These are phyloP conservation scores for Lactarius psammicola DNA, from an alignment of 768 basidiomycete species.

Conservation along the genomic window DNA sequence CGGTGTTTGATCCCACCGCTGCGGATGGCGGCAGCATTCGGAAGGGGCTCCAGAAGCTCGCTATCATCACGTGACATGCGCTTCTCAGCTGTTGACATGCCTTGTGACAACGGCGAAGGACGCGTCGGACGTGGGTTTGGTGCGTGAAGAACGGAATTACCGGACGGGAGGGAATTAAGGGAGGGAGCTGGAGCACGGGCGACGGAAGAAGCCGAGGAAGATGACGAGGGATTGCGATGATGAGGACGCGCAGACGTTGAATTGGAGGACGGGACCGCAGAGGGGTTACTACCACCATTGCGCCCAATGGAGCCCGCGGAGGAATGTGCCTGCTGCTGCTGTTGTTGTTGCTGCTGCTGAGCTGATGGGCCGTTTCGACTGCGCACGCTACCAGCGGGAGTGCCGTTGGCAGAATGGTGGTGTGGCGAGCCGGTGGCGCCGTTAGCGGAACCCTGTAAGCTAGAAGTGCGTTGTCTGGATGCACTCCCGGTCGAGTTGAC, in stretches of 20 bases:
- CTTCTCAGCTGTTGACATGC: slow-evolving; percentile 62
- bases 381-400: slow-evolving; percentile 28
- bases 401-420: slow-evolving; percentile 31
- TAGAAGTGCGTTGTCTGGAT: slow-evolving; percentile 66
- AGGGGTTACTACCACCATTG: slow-evolving; percentile 7
- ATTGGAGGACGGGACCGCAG: slow-evolving; percentile 28
- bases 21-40: slow-evolving; percentile 43
- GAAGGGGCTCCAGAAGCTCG: slow-evolving; percentile 49
- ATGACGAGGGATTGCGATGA: slow-evolving; percentile 48
- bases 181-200: slow-evolving; percentile 33
- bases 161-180: slow-evolving; percentile 34
- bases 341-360: slow-evolving; percentile 23
- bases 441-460: slow-evolving; percentile 59
- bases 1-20: slow-evolving; percentile 74
- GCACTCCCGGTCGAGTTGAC: slow-evolving; percentile 60
- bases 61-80: slow-evolving; percentile 78
- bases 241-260: slow-evolving; percentile 38
- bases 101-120: slow-evolving; percentile 72
- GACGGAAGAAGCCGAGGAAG: slow-evolving; percentile 43
- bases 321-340: slow-evolving; percentile 23
- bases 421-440: slow-evolving; percentile 34
- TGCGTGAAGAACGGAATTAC: slow-evolving; percentile 36
- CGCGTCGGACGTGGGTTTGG: slow-evolving; percentile 34
- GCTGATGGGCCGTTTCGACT: slow-evolving; percentile 28
- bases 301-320: slow-evolving; percentile 17